Base-by-base conservation (phyloP, 805 yeast species). In the Metschnikowia sp. region DNA sequence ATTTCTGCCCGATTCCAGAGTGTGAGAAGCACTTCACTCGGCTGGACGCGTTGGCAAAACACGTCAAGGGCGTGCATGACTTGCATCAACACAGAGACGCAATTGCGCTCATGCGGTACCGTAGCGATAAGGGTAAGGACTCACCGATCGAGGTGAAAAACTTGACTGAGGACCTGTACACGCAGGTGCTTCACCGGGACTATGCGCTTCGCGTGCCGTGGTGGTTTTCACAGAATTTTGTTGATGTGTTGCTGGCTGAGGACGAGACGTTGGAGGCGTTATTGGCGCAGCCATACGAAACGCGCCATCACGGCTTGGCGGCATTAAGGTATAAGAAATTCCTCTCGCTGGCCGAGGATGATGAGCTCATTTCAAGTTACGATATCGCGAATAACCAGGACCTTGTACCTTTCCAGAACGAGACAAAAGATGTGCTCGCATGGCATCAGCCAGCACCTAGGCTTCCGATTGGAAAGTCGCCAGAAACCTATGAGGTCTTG, bases 41-140 rank as follows among this genome's bases (percentile, higher is more conserved):
- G 45, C 70, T 82, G 0, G 86, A 81, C 51, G 86, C 84, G 1
- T 70, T 86, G 50, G 76, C 82, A 15, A 78, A 80, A 52, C 92
- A 86, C 62, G 70, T 84, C 48, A 73, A 79, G 37, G 74, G 81
- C 0, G 82, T 76, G 1, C 91, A 85, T 59, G 81, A 79, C 47
- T 67, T 79, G 38, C 77, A 72, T 49, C 63, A 64, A 50, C 57
- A 63, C 32, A 61, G 66, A 28, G 72, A 68, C 51, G 70, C 70
- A 9, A 55, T 69, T 10, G 51, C 56, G 8, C 50, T 61, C 36
- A 60, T 65, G 50, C 60, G 60, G 43, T 66, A 61, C 39, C 56
- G 66, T n/a, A 60, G 45, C n/a, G 62, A 57, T 29, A 64, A 63
- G 48, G 68, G 64, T 15, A 61, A 63, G 46, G 62, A 56, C 30